Conservation (phyloP, 495 filamentous ascomycete genomes). For the Zalerion maritima region DNA sequence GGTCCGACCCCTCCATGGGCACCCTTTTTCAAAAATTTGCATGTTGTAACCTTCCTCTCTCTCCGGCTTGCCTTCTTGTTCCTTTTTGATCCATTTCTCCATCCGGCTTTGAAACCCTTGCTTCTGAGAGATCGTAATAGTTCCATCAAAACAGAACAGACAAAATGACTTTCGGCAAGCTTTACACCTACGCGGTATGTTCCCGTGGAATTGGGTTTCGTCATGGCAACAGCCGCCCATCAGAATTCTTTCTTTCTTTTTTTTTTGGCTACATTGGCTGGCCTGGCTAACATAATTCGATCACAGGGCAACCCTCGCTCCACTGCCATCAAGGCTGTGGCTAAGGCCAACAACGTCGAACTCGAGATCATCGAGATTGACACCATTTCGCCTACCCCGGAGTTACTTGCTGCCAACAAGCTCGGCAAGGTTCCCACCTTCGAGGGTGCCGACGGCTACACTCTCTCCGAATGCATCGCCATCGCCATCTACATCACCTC, state of each 20-base stretch:
- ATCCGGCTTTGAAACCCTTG: no score
- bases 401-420: constrained; percentile 74
- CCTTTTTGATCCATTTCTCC: no score
- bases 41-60: no score
- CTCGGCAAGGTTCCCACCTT: constrained; percentile 88
- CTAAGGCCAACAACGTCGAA: constrained; percentile 89
- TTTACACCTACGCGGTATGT: constrained; percentile 76
- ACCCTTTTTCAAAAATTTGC: no score
- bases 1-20: no score
- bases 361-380: constrained; percentile 66
- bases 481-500: constrained; percentile 96
- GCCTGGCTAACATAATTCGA: constrained; percentile 14
- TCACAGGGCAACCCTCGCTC: constrained; percentile 75
- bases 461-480: constrained; percentile 77
- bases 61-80: no score
- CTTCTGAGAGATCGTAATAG: no score
- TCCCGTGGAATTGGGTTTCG: constrained; percentile 6
- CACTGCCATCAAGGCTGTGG: constrained; percentile 73
- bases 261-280: constrained; percentile 3
- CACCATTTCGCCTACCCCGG: constrained; percentile 42
- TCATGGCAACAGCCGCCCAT: no score
- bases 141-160: no score
- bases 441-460: constrained; percentile 81
- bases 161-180: constrained; percentile 90
- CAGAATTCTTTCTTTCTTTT: constrained; percentile 2